phyloP scores from a whole-genome alignment of 1,284 basidiomycete genomes.

The Rhodotorula sp. region DNA sequence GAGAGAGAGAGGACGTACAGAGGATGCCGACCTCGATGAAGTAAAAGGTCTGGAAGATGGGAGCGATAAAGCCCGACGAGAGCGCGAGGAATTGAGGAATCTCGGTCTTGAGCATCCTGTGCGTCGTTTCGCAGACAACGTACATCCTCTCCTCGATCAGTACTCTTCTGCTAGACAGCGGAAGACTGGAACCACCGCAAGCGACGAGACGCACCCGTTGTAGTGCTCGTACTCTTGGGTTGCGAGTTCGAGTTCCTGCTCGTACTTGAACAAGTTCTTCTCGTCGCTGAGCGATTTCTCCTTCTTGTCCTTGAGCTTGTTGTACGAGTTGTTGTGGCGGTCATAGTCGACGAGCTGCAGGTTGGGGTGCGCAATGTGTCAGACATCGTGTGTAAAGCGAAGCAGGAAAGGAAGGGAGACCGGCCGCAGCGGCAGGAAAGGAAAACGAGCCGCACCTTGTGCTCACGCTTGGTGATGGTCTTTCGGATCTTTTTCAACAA shows the following conservation, averaged over 20 bases:
- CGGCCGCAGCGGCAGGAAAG: too few species aligned
- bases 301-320: constrained; percentile 95
- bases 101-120: constrained; percentile 78
- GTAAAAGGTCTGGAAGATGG: constrained; percentile 96
- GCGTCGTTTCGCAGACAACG: too few species aligned
- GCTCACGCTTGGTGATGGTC: constrained; percentile 91
- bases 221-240: constrained; percentile 96
- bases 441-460: constrained; percentile 88
- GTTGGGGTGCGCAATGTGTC: too few species aligned
- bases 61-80: constrained; percentile 86
- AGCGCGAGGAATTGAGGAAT: constrained; percentile 87
- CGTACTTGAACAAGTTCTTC: constrained; percentile 79
- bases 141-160: too few species aligned
- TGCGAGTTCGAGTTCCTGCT: constrained; percentile 96
- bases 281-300: constrained; percentile 86
- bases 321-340: constrained; percentile 91
- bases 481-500: constrained; percentile 89
- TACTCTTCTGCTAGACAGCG: too few species aligned
- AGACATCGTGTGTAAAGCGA: too few species aligned
- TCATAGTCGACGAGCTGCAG: constrained; percentile 92
- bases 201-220: constrained; percentile 68
- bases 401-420: too few species aligned
- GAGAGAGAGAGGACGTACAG: constrained; percentile 22
- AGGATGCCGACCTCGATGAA: constrained; percentile 51
- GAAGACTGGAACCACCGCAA: too few species aligned